A percentile compares a stretch with the other conserved stretches of the same genome.
phyloP scores from a whole-genome alignment of 2,329 filamentous ascomycete genomes.

The Botryotinia calthae region DNA sequence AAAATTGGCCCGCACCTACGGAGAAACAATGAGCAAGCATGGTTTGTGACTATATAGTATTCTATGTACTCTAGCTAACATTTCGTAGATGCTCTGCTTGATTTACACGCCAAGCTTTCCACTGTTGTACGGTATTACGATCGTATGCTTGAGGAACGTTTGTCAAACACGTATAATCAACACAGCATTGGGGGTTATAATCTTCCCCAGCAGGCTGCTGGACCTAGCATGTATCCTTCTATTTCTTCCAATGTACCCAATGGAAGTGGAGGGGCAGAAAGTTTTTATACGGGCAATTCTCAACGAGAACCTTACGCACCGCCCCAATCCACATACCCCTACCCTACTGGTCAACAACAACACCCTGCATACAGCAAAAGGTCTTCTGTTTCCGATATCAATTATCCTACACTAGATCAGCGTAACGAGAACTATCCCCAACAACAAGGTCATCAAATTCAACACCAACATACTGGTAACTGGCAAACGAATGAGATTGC shows the following conservation, averaged over 20 bases:
- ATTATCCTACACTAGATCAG: constrained; percentile 30
- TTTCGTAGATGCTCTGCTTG: constrained; percentile 77
- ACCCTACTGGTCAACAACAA: constrained; percentile 47
- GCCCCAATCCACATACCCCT: constrained; percentile 52
- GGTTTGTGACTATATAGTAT: constrained; percentile 51
- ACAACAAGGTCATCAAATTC: constrained; percentile 46
- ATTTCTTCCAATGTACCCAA: constrained; percentile 55
- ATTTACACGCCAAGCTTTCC: constrained; percentile 90
- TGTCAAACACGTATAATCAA: constrained; percentile 89
- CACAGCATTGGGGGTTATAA: constrained; percentile 67
- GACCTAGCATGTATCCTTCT: constrained; percentile 67
- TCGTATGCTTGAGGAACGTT: constrained; percentile 91
- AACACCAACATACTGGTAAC: constrained; percentile 49
- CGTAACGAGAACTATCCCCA: constrained; percentile 30
- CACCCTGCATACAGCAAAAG: constrained; percentile 40
- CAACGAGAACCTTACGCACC: constrained; percentile 48
- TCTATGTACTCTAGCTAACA: background rate
- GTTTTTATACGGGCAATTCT: constrained; percentile 73
- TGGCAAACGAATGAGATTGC: constrained; percentile 45
- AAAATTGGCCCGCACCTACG: constrained; percentile 91
- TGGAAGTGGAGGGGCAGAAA: constrained; percentile 62
- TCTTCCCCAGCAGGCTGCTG: constrained; percentile 49
- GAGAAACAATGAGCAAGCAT: constrained; percentile 99
- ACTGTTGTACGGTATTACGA: constrained; percentile 98
- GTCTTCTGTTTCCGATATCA: constrained; percentile 28